These are phyloP conservation scores for Hypoxylon perforatum DNA, from an alignment of 495 filamentous ascomycete species.

Conservation along the genomic window DNA sequence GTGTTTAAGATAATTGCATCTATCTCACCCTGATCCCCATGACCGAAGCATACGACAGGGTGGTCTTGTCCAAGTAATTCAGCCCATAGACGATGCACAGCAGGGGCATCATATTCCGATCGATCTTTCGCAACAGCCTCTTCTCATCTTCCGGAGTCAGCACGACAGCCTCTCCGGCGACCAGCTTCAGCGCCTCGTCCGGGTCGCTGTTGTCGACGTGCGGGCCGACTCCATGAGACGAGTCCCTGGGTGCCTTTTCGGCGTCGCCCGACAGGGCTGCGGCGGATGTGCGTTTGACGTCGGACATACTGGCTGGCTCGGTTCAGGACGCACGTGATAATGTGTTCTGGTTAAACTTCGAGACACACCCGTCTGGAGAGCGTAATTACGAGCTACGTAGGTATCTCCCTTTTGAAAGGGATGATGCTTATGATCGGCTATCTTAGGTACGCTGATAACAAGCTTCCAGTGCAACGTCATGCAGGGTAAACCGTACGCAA, in stretches of 20 bases:
- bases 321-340: background rate
- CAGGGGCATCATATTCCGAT: constrained; percentile 70
- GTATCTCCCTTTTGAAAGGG: background rate
- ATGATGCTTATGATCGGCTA: constrained; percentile 29
- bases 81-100: constrained; percentile 72
- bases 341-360: constrained; percentile 11
- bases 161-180: constrained; percentile 46
- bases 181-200: constrained; percentile 47
- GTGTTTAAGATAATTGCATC: constrained; percentile 52
- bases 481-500: background rate
- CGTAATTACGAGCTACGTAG: no score
- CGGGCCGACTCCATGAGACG: constrained; percentile 14
- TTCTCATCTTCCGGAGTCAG: constrained; percentile 54
- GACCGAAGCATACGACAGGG: constrained; percentile 70
- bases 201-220: constrained; percentile 39
- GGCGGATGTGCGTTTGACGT: constrained; percentile 11
- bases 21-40: constrained; percentile 66
- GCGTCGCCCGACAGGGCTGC: constrained; percentile 16
- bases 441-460: constrained; percentile 15
- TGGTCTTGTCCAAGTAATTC: constrained; percentile 74
- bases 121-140: constrained; percentile 66
- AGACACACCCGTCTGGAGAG: constrained; percentile 1
- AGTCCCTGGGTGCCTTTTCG: constrained; percentile 32
- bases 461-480: constrained; percentile 14
- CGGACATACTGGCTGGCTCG: constrained; percentile 30